Evolutionary conservation across 1,284 basidiomycete species (phyloP), one percentile per base, ranked within the genome.

Genomic region (Cutaneotrichosporon sp.): DNA sequence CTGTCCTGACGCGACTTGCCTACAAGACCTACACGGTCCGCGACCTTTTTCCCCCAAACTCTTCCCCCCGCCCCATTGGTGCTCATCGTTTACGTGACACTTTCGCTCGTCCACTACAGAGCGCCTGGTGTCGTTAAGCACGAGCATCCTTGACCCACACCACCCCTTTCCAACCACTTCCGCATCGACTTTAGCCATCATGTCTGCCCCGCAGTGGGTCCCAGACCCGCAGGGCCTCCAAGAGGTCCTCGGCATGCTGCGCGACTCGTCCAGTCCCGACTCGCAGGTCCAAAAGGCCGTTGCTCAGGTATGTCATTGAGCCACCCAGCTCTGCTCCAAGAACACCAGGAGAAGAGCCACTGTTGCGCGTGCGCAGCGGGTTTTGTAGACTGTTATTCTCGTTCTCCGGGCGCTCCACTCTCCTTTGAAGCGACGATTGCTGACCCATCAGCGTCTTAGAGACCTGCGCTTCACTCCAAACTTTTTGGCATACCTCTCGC

Each of bases 401-500:
- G n/a, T n/a, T n/a, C n/a, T n/a, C n/a, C n/a, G n/a, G n/a, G n/a
- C n/a, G 26, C 26, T 30, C 10, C 26, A 7, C 26, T 10, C 26
- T 10, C 26, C 10, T 30, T 10, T 10, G 26, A 7, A 5, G 26
- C 26, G 26, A 10, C 26, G 26, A 30, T 30, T 30, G 26, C 26
- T 30, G 10, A 30, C 26, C 45, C 34, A 14, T 56, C 68, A 93
- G 90, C 91, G 90, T 82, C 81, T 94, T 56, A 89, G 90, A 71
- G 83, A 81, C 63, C 92, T 93, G 75, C 88, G 88, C 72, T 84
- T 84, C 67, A 84, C 86, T 55, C 88, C 91, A 50, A 90, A 94
- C 76, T 98, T 97, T 75, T 87, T 94, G 60, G 92, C 88, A 61
- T 98, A 99, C 81, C 84, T 98, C 57, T 88, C 88, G 41, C 90